Percentiles rank a stretch among this genome's conserved stretches.
These are phyloP conservation scores for Anthracocystis setariae DNA, from an alignment of 1,284 basidiomycete species.

Conservation along the genomic window DNA sequence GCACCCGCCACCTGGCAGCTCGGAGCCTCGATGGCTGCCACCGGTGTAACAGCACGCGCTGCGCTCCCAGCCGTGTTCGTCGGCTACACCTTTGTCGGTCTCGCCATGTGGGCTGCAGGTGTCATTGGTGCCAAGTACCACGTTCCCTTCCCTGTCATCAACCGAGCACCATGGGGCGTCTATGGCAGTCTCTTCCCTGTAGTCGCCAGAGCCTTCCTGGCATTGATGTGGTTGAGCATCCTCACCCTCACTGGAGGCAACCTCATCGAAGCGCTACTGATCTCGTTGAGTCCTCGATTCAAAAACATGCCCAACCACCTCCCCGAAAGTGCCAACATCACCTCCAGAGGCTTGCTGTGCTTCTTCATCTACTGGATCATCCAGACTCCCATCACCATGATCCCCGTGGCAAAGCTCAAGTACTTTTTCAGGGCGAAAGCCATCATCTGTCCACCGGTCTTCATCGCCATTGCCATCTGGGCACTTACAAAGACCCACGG, in stretches of 20 bases:
- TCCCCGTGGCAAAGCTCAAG: slow-evolving; percentile 23
- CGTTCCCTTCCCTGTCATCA: slow-evolving; percentile 40
- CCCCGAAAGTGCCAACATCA: slow-evolving; percentile 29
- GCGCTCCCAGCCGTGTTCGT: slow-evolving; percentile 27
- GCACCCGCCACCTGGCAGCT: slow-evolving; percentile 38
- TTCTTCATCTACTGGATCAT: slow-evolving; percentile 30
- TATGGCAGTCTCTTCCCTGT: slow-evolving; percentile 21
- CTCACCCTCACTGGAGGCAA: slow-evolving; percentile 23
- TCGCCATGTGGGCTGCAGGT: slow-evolving; percentile 33
- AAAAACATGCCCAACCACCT: slow-evolving; percentile 23
- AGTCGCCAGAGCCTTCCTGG: not conserved
- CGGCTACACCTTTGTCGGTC: slow-evolving; percentile 26
- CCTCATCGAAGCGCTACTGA: slow-evolving; percentile 21
- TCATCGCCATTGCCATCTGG: slow-evolving; percentile 33
- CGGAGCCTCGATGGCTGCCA: slow-evolving; percentile 27
- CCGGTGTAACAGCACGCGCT: slow-evolving; percentile 26
- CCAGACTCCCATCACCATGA: slow-evolving; percentile 33
- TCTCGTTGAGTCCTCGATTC: slow-evolving; percentile 22
- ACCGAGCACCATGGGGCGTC: slow-evolving; percentile 29
- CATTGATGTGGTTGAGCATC: slow-evolving; percentile 28
- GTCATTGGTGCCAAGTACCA: slow-evolving; percentile 35
- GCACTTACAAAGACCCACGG: slow-evolving; percentile 12
- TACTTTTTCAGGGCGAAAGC: slow-evolving; percentile 30
- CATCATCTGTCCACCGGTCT: slow-evolving; percentile 25
- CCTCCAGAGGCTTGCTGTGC: slow-evolving; percentile 16